Percentiles rank a stretch among this genome's conserved stretches.
Evolutionary conservation across 2,329 filamentous ascomycete species (phyloP).

Genomic region (Ceratocystis eucalypticola): DNA sequence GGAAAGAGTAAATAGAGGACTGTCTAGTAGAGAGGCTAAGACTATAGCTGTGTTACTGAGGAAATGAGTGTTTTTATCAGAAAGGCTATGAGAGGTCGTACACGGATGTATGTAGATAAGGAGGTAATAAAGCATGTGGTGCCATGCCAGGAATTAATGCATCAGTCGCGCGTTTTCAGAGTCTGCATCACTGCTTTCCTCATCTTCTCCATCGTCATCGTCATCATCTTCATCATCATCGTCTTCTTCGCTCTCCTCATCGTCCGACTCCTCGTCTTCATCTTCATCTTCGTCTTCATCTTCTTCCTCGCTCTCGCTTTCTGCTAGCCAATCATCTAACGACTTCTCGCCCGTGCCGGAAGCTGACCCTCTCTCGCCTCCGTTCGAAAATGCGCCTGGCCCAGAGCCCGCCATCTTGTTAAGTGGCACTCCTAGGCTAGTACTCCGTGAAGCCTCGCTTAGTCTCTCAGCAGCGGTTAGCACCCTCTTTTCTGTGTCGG

Average conservation of each 20-base stretch:
- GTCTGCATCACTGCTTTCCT: conserved; percentile 36
- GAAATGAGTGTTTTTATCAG: not conserved
- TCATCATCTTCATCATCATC: conserved; percentile 35
- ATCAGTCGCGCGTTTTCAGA: conserved; percentile 35
- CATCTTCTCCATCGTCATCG: conserved; percentile 32
- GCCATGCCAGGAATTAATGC: conserved; percentile 23
- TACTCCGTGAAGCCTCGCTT: conserved; percentile 39
- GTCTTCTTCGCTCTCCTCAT: conserved; percentile 39
- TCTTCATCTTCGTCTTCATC: conserved; percentile 37
- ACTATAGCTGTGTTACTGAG: not conserved
- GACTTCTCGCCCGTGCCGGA: conserved; percentile 56
- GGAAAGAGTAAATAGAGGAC: conserved; percentile 30
- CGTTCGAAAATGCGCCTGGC: not conserved
- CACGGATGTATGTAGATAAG: conserved; percentile 4
- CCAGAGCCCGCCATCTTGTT: not conserved
- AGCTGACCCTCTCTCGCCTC: conserved; percentile 22
- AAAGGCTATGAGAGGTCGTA: not conserved
- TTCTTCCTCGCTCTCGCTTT: conserved; percentile 48
- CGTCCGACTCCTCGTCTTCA: conserved; percentile 38
- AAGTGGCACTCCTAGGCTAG: conserved; percentile 25
- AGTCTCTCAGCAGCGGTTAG: conserved; percentile 50
- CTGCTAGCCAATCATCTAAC: conserved; percentile 84
- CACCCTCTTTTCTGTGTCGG: conserved; percentile 25
- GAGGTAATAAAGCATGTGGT: not conserved
- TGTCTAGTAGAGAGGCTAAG: not conserved